phyloP scores from a whole-genome alignment of 1,139 yeast species.

The Geotrichum aggregatum region DNA sequence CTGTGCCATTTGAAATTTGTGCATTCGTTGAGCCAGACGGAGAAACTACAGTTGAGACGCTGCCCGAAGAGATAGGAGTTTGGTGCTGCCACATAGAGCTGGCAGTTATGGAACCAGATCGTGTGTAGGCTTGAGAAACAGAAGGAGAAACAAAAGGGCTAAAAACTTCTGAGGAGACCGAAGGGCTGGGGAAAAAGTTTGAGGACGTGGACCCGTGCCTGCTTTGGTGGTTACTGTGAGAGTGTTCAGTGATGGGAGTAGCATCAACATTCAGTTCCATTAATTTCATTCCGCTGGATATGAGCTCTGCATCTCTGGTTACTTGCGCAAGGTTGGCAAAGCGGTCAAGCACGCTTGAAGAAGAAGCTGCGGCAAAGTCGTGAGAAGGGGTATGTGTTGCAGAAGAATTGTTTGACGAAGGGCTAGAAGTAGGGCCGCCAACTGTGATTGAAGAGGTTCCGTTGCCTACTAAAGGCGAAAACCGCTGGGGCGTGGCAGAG shows the following conservation, averaged over 20 bases:
- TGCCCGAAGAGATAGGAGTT: slow-evolving; percentile 5
- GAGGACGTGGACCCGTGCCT: slow-evolving; percentile 13
- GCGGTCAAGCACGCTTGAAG: slow-evolving; percentile 36
- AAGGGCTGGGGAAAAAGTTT: slow-evolving; percentile 7
- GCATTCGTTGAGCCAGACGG: neutral
- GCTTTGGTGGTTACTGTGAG: slow-evolving; percentile 16
- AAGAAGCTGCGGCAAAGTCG: neutral
- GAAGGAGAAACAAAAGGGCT: slow-evolving; percentile 19
- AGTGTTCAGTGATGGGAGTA: slow-evolving; percentile 4
- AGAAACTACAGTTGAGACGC: slow-evolving; percentile 9
- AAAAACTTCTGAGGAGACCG: slow-evolving; percentile 5
- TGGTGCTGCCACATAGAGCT: slow-evolving; percentile 15
- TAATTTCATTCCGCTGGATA: slow-evolving; percentile 24
- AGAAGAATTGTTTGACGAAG: neutral
- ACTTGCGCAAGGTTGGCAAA: slow-evolving; percentile 76
- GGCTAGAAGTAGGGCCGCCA: neutral
- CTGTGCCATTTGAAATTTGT: neutral
- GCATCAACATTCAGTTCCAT: slow-evolving; percentile 14
- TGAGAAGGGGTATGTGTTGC: neutral
- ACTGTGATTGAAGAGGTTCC: neutral
- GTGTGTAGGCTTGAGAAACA: slow-evolving; percentile 1
- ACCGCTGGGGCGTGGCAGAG: slow-evolving; percentile 10
- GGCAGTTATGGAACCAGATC: slow-evolving; percentile 11
- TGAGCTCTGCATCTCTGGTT: slow-evolving; percentile 65
- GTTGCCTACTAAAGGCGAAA: slow-evolving; percentile 10